Evolutionary conservation across 164 flowering plant genomes (phyloP).

Genomic region (Umbilicus rupestris): DNA sequence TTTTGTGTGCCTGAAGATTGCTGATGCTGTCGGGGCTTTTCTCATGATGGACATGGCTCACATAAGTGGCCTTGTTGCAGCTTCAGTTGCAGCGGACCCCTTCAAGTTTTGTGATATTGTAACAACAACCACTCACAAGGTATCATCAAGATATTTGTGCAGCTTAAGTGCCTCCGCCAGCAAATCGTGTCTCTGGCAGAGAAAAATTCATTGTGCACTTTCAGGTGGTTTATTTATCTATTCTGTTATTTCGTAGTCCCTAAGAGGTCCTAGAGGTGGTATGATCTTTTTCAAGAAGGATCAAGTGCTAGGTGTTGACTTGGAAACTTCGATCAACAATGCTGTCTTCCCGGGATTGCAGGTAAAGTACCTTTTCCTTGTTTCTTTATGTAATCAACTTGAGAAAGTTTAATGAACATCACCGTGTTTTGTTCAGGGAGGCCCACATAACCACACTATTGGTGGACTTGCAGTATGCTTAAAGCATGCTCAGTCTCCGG

Average conservation of each 20-base stretch:
- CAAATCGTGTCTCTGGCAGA: not conserved
- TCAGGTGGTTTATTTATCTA: constrained; percentile 15
- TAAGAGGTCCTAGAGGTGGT: constrained; percentile 84
- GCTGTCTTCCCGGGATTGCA: constrained; percentile 67
- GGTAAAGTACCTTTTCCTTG: constrained; percentile 26
- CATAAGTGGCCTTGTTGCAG: constrained; percentile 91
- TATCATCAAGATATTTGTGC: constrained; percentile 13
- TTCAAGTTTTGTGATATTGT: constrained; percentile 91
- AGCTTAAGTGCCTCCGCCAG: not conserved
- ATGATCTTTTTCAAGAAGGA: constrained; percentile 52
- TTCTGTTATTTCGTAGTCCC: constrained; percentile 66
- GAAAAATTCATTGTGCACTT: not conserved
- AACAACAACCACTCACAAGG: constrained; percentile 98
- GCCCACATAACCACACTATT: constrained; percentile 96
- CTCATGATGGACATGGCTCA: constrained; percentile 99
- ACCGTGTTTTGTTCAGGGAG: constrained; percentile 46
- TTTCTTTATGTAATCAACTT: not conserved
- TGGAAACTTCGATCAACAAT: constrained; percentile 56
- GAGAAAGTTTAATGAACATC: not conserved
- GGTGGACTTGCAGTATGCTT: constrained; percentile 73
- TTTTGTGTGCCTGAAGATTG: constrained; percentile 41
- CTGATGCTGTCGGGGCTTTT: constrained; percentile 85
- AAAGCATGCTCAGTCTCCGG: constrained; percentile 61
- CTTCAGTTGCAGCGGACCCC: constrained; percentile 83
- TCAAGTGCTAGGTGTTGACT: constrained; percentile 68